These are phyloP conservation scores for Trypanosoma platydactyli DNA, from an alignment of 208 protist genomes.

Conservation along the genomic window DNA sequence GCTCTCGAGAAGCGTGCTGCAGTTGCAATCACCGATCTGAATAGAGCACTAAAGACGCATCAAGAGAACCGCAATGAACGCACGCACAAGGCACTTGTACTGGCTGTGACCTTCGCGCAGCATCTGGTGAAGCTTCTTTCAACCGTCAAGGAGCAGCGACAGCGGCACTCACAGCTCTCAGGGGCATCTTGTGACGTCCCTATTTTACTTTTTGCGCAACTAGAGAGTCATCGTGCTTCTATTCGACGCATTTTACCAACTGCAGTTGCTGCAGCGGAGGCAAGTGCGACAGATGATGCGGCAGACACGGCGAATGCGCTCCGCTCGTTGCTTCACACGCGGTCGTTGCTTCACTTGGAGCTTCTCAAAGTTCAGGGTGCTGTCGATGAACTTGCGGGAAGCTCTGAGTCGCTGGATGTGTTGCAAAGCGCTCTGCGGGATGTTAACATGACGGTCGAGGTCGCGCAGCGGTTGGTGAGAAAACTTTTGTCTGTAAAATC, in stretches of 20 bases:
- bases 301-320: conserved; percentile 56
- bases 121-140: conserved; percentile 39
- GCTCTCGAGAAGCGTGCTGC: conserved; percentile 24
- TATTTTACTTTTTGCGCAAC: conserved; percentile 13
- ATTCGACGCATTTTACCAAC: conserved; percentile 50
- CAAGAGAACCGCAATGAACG: conserved; percentile 25
- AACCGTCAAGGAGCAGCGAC: conserved; percentile 32
- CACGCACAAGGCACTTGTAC: conserved; percentile 50
- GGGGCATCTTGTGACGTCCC: background rate
- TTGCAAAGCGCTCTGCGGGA: conserved; percentile 61
- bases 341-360: conserved; percentile 67
- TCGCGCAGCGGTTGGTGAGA: conserved; percentile 56
- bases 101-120: conserved; percentile 51
- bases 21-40: conserved; percentile 30
- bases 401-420: conserved; percentile 40
- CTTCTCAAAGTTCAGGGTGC: conserved; percentile 73
- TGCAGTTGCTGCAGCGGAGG: conserved; percentile 44
- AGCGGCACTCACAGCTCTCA: conserved; percentile 20
- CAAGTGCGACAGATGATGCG: conserved; percentile 17
- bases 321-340: conserved; percentile 73
- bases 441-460: conserved; percentile 65
- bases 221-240: conserved; percentile 41
- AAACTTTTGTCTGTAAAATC: conserved; percentile 62
- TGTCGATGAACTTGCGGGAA: conserved; percentile 51
- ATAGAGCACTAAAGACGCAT: conserved; percentile 32